These are phyloP conservation scores for Phlyctochytrium arcticum DNA, from an alignment of 192 early-diverging fungal genomes.

Conservation along the genomic window DNA sequence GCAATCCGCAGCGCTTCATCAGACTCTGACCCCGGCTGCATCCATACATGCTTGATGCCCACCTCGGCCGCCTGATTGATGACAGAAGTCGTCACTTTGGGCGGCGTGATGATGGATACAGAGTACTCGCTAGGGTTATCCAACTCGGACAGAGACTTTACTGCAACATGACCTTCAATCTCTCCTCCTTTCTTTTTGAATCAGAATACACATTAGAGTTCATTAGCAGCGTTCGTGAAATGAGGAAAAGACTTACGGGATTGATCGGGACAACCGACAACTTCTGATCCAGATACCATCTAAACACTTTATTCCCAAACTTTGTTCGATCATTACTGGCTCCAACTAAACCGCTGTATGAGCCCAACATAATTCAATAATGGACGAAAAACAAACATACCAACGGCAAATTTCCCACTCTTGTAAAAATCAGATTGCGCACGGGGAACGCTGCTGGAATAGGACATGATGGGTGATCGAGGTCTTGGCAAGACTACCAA, in stretches of 20 bases:
- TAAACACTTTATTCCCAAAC: conserved; percentile 81
- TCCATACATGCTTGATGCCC: conserved; percentile 64
- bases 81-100: conserved; percentile 54
- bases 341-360: conserved; percentile 47
- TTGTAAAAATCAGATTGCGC: background rate
- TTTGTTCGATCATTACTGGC: conserved; percentile 68
- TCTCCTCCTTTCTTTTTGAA: background rate
- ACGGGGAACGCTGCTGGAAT: background rate
- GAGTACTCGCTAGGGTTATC: conserved; percentile 38
- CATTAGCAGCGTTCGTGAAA: background rate
- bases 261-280: conserved; percentile 37
- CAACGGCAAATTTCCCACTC: background rate
- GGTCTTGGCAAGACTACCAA: no score
- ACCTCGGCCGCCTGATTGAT: conserved; percentile 53
- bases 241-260: conserved; percentile 26
- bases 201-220: background rate
- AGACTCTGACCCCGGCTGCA: conserved; percentile 69
- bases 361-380: background rate
- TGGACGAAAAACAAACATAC: background rate
- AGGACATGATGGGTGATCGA: no score
- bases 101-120: conserved; percentile 70
- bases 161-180: conserved; percentile 24
- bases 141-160: conserved; percentile 29
- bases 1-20: conserved; percentile 47
- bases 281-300: conserved; percentile 53